Evolutionary conservation across 2,329 filamentous ascomycete genomes (phyloP).

Genomic region (Pseudocercospora cruenta): DNA sequence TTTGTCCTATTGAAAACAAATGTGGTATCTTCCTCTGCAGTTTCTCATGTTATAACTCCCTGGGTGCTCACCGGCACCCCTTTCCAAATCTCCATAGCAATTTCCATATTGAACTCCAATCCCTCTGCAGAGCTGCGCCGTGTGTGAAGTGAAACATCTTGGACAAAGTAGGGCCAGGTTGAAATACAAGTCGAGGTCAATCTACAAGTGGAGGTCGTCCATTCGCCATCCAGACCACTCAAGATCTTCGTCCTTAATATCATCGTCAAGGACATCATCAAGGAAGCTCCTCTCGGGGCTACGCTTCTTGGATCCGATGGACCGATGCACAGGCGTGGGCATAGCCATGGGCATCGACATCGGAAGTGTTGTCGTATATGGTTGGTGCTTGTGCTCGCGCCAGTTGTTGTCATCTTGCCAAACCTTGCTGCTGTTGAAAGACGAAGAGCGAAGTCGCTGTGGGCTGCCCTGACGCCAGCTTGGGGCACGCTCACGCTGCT

Average conservation of each 20-base stretch:
- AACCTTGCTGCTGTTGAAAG: slow-evolving; percentile 41
- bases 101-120: slow-evolving; percentile 11
- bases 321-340: slow-evolving; percentile 6
- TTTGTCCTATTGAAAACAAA: slow-evolving; percentile 25
- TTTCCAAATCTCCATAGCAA: slow-evolving; percentile 17
- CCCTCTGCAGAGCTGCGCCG: slow-evolving; percentile 23
- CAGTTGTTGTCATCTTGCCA: slow-evolving; percentile 55
- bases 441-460: slow-evolving; percentile 36
- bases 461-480: slow-evolving; percentile 39
- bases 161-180: slow-evolving; percentile 22
- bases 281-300: slow-evolving; percentile 29
- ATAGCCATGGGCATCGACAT: not conserved
- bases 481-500: slow-evolving; percentile 33
- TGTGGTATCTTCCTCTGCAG: slow-evolving; percentile 29
- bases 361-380: slow-evolving; percentile 24
- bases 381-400: slow-evolving; percentile 47
- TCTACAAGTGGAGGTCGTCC: slow-evolving; percentile 26
- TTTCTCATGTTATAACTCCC: slow-evolving; percentile 23
- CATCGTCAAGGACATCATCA: slow-evolving; percentile 42
- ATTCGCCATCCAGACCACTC: slow-evolving; percentile 94
- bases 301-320: slow-evolving; percentile 25
- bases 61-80: slow-evolving; percentile 20
- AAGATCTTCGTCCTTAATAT: slow-evolving; percentile 66
- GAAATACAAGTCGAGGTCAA: slow-evolving; percentile 12
- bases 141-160: slow-evolving; percentile 21